Evolutionary conservation across 768 basidiomycete genomes (phyloP).

Genomic region (Chalciporus sphaerocephalus): DNA sequence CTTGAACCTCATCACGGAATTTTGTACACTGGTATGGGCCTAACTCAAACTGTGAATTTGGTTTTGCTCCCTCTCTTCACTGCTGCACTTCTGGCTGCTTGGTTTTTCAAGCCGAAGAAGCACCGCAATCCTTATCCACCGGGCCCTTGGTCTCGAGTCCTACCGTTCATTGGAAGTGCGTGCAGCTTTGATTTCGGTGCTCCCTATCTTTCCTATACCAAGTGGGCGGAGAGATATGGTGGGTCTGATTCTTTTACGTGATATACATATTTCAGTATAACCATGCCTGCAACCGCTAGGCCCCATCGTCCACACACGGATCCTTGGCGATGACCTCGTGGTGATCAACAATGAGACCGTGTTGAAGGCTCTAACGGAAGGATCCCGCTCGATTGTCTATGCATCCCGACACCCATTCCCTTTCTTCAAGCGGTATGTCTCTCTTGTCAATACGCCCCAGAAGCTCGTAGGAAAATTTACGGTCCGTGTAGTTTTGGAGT

Average conservation of each 20-base stretch:
- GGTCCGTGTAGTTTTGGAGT: neutral
- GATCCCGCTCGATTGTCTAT: neutral
- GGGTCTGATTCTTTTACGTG: neutral
- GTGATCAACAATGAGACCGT: neutral
- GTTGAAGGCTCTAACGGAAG: neutral
- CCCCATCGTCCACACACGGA: neutral
- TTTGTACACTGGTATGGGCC: too few relatives aligned
- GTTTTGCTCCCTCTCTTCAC: neutral
- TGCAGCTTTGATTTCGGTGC: neutral
- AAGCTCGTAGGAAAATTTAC: neutral
- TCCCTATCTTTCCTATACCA: slow-evolving; percentile 1
- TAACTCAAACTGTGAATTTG: neutral
- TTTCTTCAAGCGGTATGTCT: slow-evolving; percentile 1
- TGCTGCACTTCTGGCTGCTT: neutral
- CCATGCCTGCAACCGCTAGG: neutral
- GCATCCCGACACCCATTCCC: neutral
- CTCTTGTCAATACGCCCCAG: neutral
- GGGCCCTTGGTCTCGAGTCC: neutral
- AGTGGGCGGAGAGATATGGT: slow-evolving; percentile 1
- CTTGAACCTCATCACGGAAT: too few relatives aligned
- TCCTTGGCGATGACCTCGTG: slow-evolving; percentile 1
- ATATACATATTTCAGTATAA: neutral
- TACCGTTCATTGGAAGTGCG: slow-evolving; percentile 1
- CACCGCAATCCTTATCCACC: neutral
- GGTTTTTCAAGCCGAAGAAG: neutral